Percentiles rank a stretch among this genome's conserved stretches.
Evolutionary conservation across 768 basidiomycete genomes (phyloP).

Genomic region (Sistotremastrum niveocremeum): DNA sequence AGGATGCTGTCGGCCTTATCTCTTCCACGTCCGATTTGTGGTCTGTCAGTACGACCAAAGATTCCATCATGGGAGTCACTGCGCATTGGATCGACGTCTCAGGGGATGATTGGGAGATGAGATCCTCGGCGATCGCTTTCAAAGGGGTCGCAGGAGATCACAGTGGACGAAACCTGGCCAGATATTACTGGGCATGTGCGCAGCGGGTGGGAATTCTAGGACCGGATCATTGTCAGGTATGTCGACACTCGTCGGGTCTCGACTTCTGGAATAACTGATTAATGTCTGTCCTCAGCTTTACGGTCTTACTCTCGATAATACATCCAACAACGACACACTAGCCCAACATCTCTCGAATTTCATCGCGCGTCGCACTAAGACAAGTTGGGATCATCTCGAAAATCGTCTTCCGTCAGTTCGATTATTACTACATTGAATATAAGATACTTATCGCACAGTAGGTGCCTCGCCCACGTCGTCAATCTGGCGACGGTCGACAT

Average conservation of each 20-base stretch:
- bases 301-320: slow-evolving; percentile 1
- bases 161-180: slow-evolving; percentile 15
- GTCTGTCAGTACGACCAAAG: slow-evolving; percentile 11
- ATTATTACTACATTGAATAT: neutral
- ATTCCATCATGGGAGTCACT: slow-evolving; percentile 11
- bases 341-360: slow-evolving; percentile 6
- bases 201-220: slow-evolving; percentile 15
- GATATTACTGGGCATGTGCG: slow-evolving; percentile 13
- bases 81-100: slow-evolving; percentile 12
- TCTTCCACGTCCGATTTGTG: slow-evolving; percentile 9
- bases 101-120: slow-evolving; percentile 15
- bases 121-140: slow-evolving; percentile 13
- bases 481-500: slow-evolving; percentile 16
- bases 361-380: slow-evolving; percentile 1
- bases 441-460: slow-evolving; percentile 2
- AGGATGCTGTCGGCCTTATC: slow-evolving; percentile 7
- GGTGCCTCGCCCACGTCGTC: slow-evolving; percentile 19
- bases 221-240: slow-evolving; percentile 12
- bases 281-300: slow-evolving; percentile 10
- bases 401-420: slow-evolving; percentile 14
- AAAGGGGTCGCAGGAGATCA: slow-evolving; percentile 12
- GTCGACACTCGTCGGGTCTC: too few species aligned
- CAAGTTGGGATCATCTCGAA: slow-evolving; percentile 7
- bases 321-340: slow-evolving; percentile 5
- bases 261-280: too few species aligned